phyloP scores from a whole-genome alignment of 352 stramenopile genomes.

The Globisporangium canariense region DNA sequence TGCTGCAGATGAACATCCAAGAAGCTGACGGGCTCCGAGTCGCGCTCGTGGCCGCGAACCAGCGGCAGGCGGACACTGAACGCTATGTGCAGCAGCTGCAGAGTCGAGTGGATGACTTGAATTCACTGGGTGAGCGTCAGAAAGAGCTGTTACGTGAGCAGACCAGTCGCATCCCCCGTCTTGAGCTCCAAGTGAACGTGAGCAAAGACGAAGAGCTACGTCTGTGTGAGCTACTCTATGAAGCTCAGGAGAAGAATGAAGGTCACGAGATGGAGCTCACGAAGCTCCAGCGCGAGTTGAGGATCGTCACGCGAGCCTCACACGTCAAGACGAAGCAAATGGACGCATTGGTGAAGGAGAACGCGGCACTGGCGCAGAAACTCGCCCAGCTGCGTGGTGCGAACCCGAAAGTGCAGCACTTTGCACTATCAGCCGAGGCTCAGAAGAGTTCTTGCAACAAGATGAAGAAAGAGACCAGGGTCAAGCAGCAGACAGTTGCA shows the following conservation, averaged over 20 bases:
- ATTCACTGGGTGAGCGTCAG: background rate
- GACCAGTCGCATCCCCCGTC: background rate
- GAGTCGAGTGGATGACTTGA: background rate
- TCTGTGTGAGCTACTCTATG: conserved; percentile 21
- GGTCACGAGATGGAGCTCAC: background rate
- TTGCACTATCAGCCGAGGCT: background rate
- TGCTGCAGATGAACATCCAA: background rate
- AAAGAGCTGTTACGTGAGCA: background rate
- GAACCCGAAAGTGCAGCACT: conserved; percentile 6
- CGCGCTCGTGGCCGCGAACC: background rate
- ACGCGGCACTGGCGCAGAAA: conserved; percentile 14
- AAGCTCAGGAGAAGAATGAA: conserved; percentile 17
- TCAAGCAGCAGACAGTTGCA: background rate
- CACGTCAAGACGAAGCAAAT: conserved; percentile 9
- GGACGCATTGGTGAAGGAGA: conserved; percentile 11
- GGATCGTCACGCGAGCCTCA: conserved; percentile 10
- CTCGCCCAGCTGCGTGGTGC: conserved; percentile 18
- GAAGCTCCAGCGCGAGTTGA: conserved; percentile 6
- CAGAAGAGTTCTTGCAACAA: background rate
- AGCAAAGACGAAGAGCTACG: conserved; percentile 10
- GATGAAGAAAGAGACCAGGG: background rate
- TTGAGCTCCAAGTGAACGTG: conserved; percentile 1
- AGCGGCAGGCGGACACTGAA: background rate
- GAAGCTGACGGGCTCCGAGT: background rate
- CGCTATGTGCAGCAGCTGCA: background rate